Conservation (phyloP, 2,329 filamentous ascomycete species). For the Lachnellula suecica region DNA sequence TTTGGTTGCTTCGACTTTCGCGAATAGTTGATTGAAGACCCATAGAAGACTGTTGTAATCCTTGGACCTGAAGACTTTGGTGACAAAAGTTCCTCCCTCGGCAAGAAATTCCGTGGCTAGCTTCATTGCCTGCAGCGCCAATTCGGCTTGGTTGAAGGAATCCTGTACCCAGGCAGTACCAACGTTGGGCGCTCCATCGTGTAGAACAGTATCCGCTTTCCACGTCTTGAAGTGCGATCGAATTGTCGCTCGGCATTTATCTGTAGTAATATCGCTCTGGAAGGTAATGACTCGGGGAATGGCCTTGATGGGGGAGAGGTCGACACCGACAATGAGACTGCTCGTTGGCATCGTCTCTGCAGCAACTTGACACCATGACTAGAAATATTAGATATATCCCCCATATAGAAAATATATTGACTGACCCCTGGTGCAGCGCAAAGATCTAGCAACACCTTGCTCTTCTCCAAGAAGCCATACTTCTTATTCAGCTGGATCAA, state of each 20-base stretch:
- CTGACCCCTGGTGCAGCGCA: conserved; percentile 91
- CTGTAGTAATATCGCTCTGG: conserved; percentile 96
- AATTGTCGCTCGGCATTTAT: conserved; percentile 90
- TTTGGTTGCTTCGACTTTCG: conserved; percentile 94
- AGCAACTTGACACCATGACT: conserved; percentile 96
- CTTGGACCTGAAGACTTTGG: conserved; percentile 95
- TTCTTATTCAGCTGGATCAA: conserved; percentile 98
- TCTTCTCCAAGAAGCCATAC: conserved; percentile 96
- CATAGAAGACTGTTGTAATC: conserved; percentile 95
- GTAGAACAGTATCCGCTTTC: conserved; percentile 93
- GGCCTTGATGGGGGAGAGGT: conserved; percentile 91
- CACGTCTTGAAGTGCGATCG: conserved; percentile 88
- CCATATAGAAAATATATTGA: conserved; percentile 21
- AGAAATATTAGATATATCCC: conserved; percentile 21
- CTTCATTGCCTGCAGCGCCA: conserved; percentile 87
- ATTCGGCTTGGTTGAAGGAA: conserved; percentile 94
- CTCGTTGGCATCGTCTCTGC: conserved; percentile 90
- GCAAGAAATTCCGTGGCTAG: conserved; percentile 90
- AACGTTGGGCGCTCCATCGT: conserved; percentile 97
- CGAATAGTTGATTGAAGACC: conserved; percentile 97
- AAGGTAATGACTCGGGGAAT: conserved; percentile 94
- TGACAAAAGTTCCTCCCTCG: conserved; percentile 90
- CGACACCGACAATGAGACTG: conserved; percentile 90
- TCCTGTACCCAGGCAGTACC: conserved; percentile 98
- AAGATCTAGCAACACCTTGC: conserved; percentile 93